Evolutionary conservation across 352 stramenopile species (phyloP), one percentile per base, ranked within the genome.

Genomic region (Halophytophthora polymorphica): DNA sequence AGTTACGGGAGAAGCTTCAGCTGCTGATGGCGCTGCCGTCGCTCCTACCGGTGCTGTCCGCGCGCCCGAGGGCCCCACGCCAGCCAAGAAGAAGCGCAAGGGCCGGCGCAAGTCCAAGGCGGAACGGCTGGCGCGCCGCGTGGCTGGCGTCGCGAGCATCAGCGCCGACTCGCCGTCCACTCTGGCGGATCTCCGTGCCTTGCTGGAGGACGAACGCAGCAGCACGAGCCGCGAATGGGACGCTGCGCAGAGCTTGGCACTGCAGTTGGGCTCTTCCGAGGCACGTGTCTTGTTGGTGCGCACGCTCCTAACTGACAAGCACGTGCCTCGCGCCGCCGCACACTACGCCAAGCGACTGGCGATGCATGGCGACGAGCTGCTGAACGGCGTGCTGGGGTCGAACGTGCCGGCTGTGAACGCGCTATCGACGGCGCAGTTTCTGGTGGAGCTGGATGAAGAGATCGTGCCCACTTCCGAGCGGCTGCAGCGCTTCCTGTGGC

Each of bases 271-370:
- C 8, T 66, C 67, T 6, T 2, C 29, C 0, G 66, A 72, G n/a
- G 74, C 78, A 5, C 65, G 69, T 5, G 45, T 58, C 22, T 50
- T 64, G 11, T 46, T 89, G 19, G 55, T 90, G 6, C 52, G 47
- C 6, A 46, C 47, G 11, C 59, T 91, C 52, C 53, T 91, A 35
- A 58, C 55, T 33, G 21, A 57, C 7, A 69, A 64, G 14, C 29
- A 68, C 28, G 67, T 61, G n/a, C 69, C 71, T 3, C 66, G 66
- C 34, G 78, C 78, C 3, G 81, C 78, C 2, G 81, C 70, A 17
- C 81, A 91, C 49, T 91, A 91, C 63, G 70, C 74, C 19, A 73
- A 77, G 50, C 78, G 81, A 1, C 58, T 91, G 23, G 46, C 56
- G 35, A 13, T 86, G 35, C 29, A 36, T 6, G 40, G 55, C 2